phyloP scores from a whole-genome alignment of 1,139 yeast genomes.

The Hansenula sp. region DNA sequence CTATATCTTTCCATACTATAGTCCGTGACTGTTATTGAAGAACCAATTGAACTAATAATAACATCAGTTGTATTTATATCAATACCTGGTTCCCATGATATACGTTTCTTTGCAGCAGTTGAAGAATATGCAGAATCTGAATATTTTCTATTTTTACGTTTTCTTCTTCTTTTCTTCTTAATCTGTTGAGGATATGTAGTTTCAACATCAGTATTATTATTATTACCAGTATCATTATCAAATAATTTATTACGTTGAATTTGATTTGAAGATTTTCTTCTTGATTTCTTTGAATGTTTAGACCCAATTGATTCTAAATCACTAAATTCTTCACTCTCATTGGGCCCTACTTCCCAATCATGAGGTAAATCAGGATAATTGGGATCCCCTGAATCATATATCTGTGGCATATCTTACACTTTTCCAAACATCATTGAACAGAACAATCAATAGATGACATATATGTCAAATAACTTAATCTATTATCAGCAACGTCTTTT shows the following conservation, averaged over 20 bases:
- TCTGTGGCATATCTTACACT: constrained; percentile 8
- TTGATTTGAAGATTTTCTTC: too few relatives aligned
- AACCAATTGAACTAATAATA: constrained; percentile 41
- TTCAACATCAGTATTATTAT: background rate
- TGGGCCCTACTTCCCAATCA: constrained; percentile 13
- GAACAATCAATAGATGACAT: too few relatives aligned
- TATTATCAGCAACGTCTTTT: too few relatives aligned
- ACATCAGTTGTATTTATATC: constrained; percentile 45
- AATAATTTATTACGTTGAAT: background rate
- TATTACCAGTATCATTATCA: background rate
- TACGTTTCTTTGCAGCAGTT: constrained; percentile 29
- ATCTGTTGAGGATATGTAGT: background rate
- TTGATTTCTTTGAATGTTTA: background rate
- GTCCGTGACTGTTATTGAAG: constrained; percentile 44
- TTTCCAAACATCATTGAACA: background rate
- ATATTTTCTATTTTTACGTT: constrained; percentile 25
- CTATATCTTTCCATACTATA: constrained; percentile 37
- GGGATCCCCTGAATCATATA: constrained; percentile 39
- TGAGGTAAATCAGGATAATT: constrained; percentile 34
- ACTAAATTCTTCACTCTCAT: constrained; percentile 21
- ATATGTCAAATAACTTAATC: too few relatives aligned
- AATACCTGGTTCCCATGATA: constrained; percentile 55
- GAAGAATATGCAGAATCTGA: constrained; percentile 28
- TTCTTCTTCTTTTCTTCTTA: constrained; percentile 8
- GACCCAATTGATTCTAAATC: constrained; percentile 5